A percentile compares a stretch with the other conserved stretches of the same genome.
Conservation (phyloP, 192 early-diverging fungal genomes). For the Helicostylum pulchrum region DNA sequence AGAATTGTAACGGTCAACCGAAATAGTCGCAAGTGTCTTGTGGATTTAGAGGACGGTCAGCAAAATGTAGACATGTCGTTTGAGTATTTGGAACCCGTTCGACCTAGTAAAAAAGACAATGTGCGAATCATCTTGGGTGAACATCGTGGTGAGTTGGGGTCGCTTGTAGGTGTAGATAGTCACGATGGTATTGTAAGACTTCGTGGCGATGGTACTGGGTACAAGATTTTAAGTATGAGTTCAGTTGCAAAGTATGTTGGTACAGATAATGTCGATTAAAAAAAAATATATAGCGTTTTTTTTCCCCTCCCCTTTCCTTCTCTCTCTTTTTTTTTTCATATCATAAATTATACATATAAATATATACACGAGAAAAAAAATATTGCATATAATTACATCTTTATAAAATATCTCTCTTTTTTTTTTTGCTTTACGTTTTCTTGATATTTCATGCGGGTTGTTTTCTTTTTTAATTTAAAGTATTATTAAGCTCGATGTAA, state of each 20-base stretch:
- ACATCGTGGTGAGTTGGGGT: constrained; percentile 57
- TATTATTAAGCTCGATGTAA: too few species aligned
- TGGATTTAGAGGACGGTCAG: constrained; percentile 36
- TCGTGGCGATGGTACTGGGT: constrained; percentile 50
- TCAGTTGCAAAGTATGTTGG: constrained; percentile 48
- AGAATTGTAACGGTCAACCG: constrained; percentile 50
- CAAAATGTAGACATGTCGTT: constrained; percentile 32
- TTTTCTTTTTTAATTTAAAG: too few species aligned
- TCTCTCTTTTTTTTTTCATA: too few species aligned
- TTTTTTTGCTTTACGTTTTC: too few species aligned
- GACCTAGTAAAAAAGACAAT: constrained; percentile 68
- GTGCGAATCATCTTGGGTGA: constrained; percentile 66
- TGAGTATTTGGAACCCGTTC: constrained; percentile 48
- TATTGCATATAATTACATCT: too few species aligned
- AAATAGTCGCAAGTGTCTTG: constrained; percentile 42
- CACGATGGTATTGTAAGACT: constrained; percentile 71
- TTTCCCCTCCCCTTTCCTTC: neutral
- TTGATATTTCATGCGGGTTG: too few species aligned
- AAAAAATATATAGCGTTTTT: neutral
- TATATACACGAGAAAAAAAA: too few species aligned
- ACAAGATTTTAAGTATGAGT: constrained; percentile 54
- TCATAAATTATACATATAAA: too few species aligned
- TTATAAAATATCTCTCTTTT: too few species aligned
- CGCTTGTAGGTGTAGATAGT: constrained; percentile 69
- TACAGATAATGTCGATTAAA: constrained; percentile 10